A percentile compares a stretch with the other conserved stretches of the same genome.
Conservation (phyloP, 1,284 basidiomycete species). For the Bjerkandera adusta region DNA sequence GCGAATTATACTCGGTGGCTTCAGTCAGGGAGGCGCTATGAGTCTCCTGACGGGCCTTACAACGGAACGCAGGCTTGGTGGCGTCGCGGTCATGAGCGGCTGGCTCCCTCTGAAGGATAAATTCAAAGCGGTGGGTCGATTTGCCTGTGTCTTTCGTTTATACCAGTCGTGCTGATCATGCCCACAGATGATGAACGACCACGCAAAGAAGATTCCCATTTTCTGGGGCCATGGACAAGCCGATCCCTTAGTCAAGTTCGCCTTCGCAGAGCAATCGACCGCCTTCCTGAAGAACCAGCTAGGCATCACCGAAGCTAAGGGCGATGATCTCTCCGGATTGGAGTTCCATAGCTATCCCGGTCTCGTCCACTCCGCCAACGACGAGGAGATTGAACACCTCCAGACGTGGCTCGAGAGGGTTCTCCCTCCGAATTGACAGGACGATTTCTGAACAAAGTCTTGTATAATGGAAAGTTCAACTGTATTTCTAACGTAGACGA, state of each 20-base stretch:
- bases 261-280: slow-evolving; percentile 46
- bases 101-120: slow-evolving; percentile 72
- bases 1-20: slow-evolving; percentile 81
- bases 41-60: slow-evolving; percentile 72
- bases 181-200: slow-evolving; percentile 54
- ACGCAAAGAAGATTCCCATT: slow-evolving; percentile 64
- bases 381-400: slow-evolving; percentile 65
- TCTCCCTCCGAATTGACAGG: slow-evolving; percentile 19
- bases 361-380: slow-evolving; percentile 61
- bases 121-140: slow-evolving; percentile 56
- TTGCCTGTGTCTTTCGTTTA: slow-evolving; percentile 1
- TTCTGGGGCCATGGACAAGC: slow-evolving; percentile 88
- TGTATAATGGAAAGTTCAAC: neutral
- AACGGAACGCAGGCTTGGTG: slow-evolving; percentile 66
- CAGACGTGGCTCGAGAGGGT: slow-evolving; percentile 55
- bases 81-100: slow-evolving; percentile 71
- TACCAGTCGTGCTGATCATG: slow-evolving; percentile 7
- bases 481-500: neutral
- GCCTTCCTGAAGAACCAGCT: slow-evolving; percentile 51
- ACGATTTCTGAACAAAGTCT: neutral
- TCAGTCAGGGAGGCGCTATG: slow-evolving; percentile 87
- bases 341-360: slow-evolving; percentile 57
- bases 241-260: slow-evolving; percentile 70
- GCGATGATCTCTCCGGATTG: slow-evolving; percentile 26
- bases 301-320: slow-evolving; percentile 36